Evolutionary conservation across 805 yeast species (phyloP).

Genomic region (Candida khao-thaluensis): DNA sequence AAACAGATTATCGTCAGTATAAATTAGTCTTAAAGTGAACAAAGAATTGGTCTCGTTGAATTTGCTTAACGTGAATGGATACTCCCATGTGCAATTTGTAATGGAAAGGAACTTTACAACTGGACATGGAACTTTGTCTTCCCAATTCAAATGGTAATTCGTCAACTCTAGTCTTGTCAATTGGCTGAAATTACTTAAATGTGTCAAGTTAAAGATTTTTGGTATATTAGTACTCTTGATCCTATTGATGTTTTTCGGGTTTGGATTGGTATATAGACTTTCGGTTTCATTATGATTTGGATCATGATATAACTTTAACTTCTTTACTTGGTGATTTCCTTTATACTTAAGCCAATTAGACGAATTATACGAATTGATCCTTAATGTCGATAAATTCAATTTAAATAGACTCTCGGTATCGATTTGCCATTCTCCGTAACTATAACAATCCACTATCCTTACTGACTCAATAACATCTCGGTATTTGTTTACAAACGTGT

Average conservation of each 20-base stretch:
- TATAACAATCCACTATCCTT: slow-evolving; percentile 29
- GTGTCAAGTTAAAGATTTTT: slow-evolving; percentile 43
- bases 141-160: slow-evolving; percentile 46
- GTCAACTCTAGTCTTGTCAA: slow-evolving; percentile 34
- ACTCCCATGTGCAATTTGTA: slow-evolving; percentile 54
- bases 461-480: slow-evolving; percentile 21
- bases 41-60: slow-evolving; percentile 30
- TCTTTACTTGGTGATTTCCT: slow-evolving; percentile 16
- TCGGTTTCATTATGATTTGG: slow-evolving; percentile 19
- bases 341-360: slow-evolving; percentile 45
- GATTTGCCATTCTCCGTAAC: slow-evolving; percentile 38
- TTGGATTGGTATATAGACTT: slow-evolving; percentile 11
- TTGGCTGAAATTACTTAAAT: slow-evolving; percentile 36
- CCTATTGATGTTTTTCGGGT: slow-evolving; percentile 19
- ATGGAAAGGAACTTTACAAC: slow-evolving; percentile 23
- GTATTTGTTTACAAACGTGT: slow-evolving; percentile 12
- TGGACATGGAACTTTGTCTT: slow-evolving; percentile 8
- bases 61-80: slow-evolving; percentile 47
- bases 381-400: slow-evolving; percentile 18
- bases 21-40: slow-evolving; percentile 23
- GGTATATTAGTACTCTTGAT: slow-evolving; percentile 17
- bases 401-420: slow-evolving; percentile 24
- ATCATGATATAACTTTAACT: slow-evolving; percentile 29
- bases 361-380: slow-evolving; percentile 34
- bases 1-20: slow-evolving; percentile 31